Evolutionary conservation across 495 filamentous ascomycete species (phyloP).

Genomic region (Tuber microsphaerosporum): DNA sequence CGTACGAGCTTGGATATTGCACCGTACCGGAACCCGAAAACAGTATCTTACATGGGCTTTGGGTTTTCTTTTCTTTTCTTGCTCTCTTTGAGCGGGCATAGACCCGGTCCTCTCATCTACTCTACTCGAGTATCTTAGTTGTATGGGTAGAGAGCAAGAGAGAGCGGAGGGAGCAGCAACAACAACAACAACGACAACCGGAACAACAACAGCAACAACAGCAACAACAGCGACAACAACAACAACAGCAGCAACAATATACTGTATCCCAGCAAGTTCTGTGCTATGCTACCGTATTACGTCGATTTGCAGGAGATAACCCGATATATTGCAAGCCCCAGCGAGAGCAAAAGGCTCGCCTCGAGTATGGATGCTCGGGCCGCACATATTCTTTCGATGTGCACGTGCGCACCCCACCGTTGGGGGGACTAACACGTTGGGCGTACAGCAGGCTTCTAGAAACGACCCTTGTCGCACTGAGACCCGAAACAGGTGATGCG

Average conservation of each 20-base stretch:
- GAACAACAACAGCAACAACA: not conserved
- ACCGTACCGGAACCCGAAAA: not conserved
- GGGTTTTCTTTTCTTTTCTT: not conserved
- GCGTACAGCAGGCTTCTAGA: slow-evolving; percentile 27
- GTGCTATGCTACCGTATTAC: slow-evolving; percentile 25
- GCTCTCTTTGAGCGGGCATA: not conserved
- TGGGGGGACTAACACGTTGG: slow-evolving; percentile 24
- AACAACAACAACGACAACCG: too few species aligned
- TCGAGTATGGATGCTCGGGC: not conserved
- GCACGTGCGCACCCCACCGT: slow-evolving; percentile 36
- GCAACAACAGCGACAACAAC: not conserved
- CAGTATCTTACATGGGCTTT: not conserved
- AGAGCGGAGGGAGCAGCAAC: too few species aligned
- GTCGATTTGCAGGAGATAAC: slow-evolving; percentile 25
- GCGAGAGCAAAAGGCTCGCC: not conserved
- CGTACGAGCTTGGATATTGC: not conserved
- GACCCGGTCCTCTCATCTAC: not conserved
- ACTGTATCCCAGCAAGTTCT: not conserved
- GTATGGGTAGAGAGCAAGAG: not conserved
- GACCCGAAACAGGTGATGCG: slow-evolving; percentile 16
- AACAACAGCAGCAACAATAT: not conserved
- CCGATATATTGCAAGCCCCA: slow-evolving; percentile 21
- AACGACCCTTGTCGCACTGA: slow-evolving; percentile 28
- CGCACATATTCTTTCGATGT: slow-evolving; percentile 17
- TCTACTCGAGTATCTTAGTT: not conserved